Percentiles rank a stretch among this genome's conserved stretches.
Conservation (phyloP, 192 early-diverging fungal species). For the Kappamyces sp. region DNA sequence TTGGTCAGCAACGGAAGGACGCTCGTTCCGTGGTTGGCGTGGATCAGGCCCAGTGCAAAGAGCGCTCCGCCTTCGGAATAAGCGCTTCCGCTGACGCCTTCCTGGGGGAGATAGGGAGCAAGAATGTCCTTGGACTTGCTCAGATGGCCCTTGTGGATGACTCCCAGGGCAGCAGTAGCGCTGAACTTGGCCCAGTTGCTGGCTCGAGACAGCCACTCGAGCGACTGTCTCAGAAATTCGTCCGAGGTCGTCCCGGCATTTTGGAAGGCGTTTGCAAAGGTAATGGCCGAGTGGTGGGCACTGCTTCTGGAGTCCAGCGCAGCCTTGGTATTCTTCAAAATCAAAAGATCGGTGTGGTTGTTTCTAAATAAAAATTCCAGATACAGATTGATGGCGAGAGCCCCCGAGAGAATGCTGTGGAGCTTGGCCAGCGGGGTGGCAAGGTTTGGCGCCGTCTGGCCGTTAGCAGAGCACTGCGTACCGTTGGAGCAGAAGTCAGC, state of each 20-base stretch:
- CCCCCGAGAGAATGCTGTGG: slow-evolving; percentile 78
- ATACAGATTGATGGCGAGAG: slow-evolving; percentile 84
- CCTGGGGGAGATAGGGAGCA: slow-evolving; percentile 90
- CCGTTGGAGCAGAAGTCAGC: neutral
- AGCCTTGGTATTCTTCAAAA: slow-evolving; percentile 86
- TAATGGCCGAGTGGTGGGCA: slow-evolving; percentile 89
- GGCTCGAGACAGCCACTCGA: slow-evolving; percentile 95
- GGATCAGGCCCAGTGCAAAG: slow-evolving; percentile 95
- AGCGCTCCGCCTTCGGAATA: slow-evolving; percentile 97
- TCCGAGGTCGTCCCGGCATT: slow-evolving; percentile 97
- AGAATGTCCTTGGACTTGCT: slow-evolving; percentile 75
- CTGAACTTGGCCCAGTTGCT: slow-evolving; percentile 99
- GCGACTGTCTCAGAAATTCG: slow-evolving; percentile 92
- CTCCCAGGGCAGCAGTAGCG: slow-evolving; percentile 94
- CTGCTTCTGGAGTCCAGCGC: slow-evolving; percentile 86
- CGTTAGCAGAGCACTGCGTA: slow-evolving; percentile 10
- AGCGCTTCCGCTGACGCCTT: slow-evolving; percentile 75
- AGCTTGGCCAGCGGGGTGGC: slow-evolving; percentile 48
- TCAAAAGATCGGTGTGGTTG: slow-evolving; percentile 93
- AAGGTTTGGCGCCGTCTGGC: neutral
- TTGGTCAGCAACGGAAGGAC: slow-evolving; percentile 79
- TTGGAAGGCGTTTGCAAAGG: slow-evolving; percentile 97
- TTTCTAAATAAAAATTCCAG: slow-evolving; percentile 94
- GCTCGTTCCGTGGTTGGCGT: slow-evolving; percentile 86
- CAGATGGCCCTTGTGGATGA: slow-evolving; percentile 97